phyloP scores from a whole-genome alignment of 352 stramenopile species.

The Phytophthora sp. region DNA sequence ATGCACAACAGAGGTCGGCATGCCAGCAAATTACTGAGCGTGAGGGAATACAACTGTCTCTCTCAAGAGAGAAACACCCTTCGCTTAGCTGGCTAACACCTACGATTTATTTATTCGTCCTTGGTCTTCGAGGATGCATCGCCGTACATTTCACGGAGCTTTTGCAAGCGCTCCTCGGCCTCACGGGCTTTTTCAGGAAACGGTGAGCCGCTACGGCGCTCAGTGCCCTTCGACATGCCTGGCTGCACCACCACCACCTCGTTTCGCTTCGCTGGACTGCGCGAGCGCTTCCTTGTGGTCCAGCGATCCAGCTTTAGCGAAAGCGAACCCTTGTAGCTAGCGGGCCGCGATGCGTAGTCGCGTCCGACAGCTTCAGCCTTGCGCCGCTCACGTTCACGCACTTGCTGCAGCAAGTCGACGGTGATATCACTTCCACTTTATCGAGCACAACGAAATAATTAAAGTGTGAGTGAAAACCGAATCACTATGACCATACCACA shows the following conservation, averaged over 20 bases:
- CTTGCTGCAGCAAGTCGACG: conserved; percentile 91
- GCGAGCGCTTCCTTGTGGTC: conserved; percentile 74
- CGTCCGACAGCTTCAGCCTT: conserved; percentile 89
- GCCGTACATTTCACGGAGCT: conserved; percentile 81
- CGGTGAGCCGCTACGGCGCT: conserved; percentile 30
- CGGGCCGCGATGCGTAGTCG: conserved; percentile 90
- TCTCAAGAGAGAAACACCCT: too few relatives aligned
- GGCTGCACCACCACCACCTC: conserved; percentile 54
- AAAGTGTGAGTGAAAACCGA: too few relatives aligned
- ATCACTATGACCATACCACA: background rate
- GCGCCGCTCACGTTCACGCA: conserved; percentile 91
- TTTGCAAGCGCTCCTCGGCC: conserved; percentile 69
- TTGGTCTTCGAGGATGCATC: conserved; percentile 63
- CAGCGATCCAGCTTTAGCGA: conserved; percentile 92
- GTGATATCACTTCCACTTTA: conserved; percentile 46
- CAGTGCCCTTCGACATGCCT: conserved; percentile 39
- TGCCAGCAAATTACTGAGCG: too few relatives aligned
- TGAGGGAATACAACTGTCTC: too few relatives aligned
- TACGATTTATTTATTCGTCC: conserved; percentile 40
- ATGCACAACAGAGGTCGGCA: too few relatives aligned
- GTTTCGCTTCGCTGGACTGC: conserved; percentile 67
- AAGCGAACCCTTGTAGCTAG: conserved; percentile 93
- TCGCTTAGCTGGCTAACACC: too few relatives aligned
- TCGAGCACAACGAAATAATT: conserved; percentile 15
- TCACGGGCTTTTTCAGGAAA: conserved; percentile 49